Evolutionary conservation across 345 rosid genomes (phyloP), one percentile per base, ranked within the genome.

Genomic region (Anastatica hierochuntica): DNA sequence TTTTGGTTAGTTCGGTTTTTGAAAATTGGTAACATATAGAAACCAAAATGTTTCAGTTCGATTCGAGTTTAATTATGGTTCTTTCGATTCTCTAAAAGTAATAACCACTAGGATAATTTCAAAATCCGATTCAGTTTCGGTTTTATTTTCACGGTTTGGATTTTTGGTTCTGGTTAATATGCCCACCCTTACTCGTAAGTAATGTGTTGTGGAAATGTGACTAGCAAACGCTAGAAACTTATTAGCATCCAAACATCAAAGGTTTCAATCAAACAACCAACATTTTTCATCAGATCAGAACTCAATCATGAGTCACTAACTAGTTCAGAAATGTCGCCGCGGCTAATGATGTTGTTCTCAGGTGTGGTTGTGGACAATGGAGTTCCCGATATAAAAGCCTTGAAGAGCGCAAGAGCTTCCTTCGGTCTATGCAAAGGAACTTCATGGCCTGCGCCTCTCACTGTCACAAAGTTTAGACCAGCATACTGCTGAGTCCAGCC

Each of bases 391-490:
- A 84, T 58, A 77, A 87, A 90, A 15, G 90, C 61, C 63, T 84
- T 81, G 79, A 84, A 26, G 47, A 87, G 85, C 8, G 75, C 48
- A 55, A 87, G 92, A 49, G 94, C 89, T 12, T 74, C 78, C 64
- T 81, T 78, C 0, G 95, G 96, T 73, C 63, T 80, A 62, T 90
- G 98, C 67, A 86, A 68, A 21, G 98, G 92, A 19, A 86, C 96
- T 75, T 90, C 96, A 53, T 87, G 95, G 3, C 96, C 98, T 20
- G 98, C 96, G 49, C 94, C 95, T 53, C 98, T 76, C 42, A 87
- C 85, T 0, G 79, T 70, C n/a, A 87, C 96, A 40, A 90, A 90
- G 26, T 74, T 81, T 3, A 84, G 84, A 37, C 94, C 96, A 2
- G 56, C 84, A 13, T 84, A 90, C 62, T 84, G 92, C 66, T 90